phyloP scores from a whole-genome alignment of 305 asterid genomes.

The Galium porrigens region DNA sequence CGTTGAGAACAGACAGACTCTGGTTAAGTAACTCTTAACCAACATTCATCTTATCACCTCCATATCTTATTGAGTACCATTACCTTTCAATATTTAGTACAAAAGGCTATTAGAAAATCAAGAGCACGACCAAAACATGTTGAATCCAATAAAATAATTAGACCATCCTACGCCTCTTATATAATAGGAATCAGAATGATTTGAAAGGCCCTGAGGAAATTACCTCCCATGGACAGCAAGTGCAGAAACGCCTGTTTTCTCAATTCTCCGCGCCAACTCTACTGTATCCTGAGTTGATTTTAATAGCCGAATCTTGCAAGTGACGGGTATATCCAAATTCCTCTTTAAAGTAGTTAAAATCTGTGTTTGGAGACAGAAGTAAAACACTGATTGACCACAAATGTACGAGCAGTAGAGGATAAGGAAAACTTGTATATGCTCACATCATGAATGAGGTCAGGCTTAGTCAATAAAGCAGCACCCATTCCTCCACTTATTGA shows the following conservation, averaged over 20 bases:
- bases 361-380: conserved; percentile 27
- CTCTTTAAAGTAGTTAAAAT: conserved; percentile 66
- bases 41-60: neutral
- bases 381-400: conserved; percentile 4
- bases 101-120: neutral
- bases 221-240: conserved; percentile 95
- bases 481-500: conserved; percentile 95
- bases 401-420: neutral
- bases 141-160: neutral
- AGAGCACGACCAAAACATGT: neutral
- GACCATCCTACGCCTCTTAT: neutral
- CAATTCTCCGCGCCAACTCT: conserved; percentile 72
- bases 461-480: conserved; percentile 73
- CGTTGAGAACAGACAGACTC: too few relatives aligned
- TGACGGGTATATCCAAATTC: conserved; percentile 60
- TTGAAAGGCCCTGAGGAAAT: conserved; percentile 5
- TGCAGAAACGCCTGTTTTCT: conserved; percentile 81
- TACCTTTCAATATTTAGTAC: neutral
- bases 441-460: conserved; percentile 88
- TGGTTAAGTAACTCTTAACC: neutral
- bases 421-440: conserved; percentile 13
- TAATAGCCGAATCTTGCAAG: conserved; percentile 76
- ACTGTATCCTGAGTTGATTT: conserved; percentile 61
- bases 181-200: neutral
- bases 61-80: neutral